Base-by-base conservation (phyloP, 768 basidiomycete species). In the Piloderma croceum region DNA sequence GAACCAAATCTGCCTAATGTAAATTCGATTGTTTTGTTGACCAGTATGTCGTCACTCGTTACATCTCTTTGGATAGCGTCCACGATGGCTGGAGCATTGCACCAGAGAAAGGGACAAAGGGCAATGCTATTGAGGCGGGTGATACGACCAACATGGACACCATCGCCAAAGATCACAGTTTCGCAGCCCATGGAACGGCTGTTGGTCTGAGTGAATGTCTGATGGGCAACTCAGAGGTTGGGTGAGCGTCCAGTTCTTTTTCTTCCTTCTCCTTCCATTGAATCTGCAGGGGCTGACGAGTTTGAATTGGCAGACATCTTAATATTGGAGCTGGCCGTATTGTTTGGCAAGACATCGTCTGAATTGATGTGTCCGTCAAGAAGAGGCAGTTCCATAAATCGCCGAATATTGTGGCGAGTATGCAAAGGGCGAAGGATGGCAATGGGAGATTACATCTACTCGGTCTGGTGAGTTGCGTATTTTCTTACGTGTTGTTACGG, bases 161-260 rank as follows among this genome's bases (percentile, higher is more conserved):
- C 31, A 84, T 97, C 53, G 81, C 82, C 4, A 74, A 85, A 53
- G 73, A 82, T 4, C 77, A 93, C 60, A 75, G 78, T 45, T 77
- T 77, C 52, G 67, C 76, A 12, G 93, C 93, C 2, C 90, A 92
- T 48, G 92, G 92, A 9, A 71, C 88, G n/a, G 84, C 91, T 5
- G 93, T 96, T 5, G 92, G 92, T 1, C 71, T 97, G 40, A 89
- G 72, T 52, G 93, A 96, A 32, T 92, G 92, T 0, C 76, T 96
- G 39, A 97, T 97, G 93, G 93, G 92, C 13, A 94, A 97, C 68
- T 94, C 92, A 3, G 92, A 97, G 66, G 92, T 96, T 47, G 93
- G 92, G 89, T 92, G 55, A 43, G 87, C 67, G 23, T 41, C 21
- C 3, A n/a, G n/a, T n/a, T n/a, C n/a, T n/a, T n/a, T n/a, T n/a